phyloP scores from a whole-genome alignment of 140 eudicot species.

The Stevia rebaudiana region DNA sequence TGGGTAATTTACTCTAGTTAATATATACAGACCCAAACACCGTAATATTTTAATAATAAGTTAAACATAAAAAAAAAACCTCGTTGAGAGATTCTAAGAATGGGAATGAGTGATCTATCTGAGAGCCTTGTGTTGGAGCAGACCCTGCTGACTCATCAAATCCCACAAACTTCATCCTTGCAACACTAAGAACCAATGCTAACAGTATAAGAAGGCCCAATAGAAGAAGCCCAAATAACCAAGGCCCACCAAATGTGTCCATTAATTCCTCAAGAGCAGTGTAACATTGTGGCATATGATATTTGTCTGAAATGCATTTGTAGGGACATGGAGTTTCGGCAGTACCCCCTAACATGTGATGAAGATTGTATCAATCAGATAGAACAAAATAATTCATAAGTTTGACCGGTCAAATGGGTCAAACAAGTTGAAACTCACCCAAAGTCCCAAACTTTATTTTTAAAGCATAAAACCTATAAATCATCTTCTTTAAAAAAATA shows the following conservation, averaged over 20 bases:
- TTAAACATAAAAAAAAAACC: conserved; percentile 30
- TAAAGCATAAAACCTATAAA: neutral
- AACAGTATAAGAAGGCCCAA: conserved; percentile 73
- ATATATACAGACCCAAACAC: neutral
- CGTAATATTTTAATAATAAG: neutral
- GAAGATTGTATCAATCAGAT: neutral
- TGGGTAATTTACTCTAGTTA: no score
- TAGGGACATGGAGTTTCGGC: conserved; percentile 90
- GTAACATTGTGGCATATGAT: conserved; percentile 94
- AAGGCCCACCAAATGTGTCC: conserved; percentile 96
- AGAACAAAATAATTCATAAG: conserved; percentile 7
- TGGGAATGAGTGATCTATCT: conserved; percentile 94
- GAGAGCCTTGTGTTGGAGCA: conserved; percentile 87
- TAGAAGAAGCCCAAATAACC: conserved; percentile 81
- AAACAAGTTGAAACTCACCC: neutral
- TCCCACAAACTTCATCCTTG: conserved; percentile 90
- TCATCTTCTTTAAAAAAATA: neutral
- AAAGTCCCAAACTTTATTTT: neutral
- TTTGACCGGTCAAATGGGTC: neutral
- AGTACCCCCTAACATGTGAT: conserved; percentile 58
- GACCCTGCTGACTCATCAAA: conserved; percentile 81
- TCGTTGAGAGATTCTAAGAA: conserved; percentile 95
- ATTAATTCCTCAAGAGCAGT: conserved; percentile 93
- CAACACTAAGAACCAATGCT: conserved; percentile 92
- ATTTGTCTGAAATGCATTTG: conserved; percentile 79